These are phyloP conservation scores for Chaetomiaceae sp. DNA, from an alignment of 2,329 filamentous ascomycete genomes.

Conservation along the genomic window DNA sequence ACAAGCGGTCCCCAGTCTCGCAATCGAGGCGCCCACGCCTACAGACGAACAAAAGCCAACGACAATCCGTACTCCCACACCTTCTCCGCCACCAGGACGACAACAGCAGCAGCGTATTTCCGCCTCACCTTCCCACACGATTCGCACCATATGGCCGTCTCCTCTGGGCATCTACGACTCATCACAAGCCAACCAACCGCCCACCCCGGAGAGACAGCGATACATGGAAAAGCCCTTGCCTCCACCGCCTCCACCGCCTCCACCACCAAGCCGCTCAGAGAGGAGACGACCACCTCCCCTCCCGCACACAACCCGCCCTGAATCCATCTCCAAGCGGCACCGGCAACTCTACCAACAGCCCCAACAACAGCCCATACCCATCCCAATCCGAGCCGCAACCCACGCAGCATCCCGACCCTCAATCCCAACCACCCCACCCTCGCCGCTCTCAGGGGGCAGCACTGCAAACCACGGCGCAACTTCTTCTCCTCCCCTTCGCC, in stretches of 20 bases:
- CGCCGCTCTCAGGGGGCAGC: background rate
- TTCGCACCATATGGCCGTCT: conserved; percentile 5
- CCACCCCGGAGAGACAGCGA: background rate
- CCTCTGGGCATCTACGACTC: background rate
- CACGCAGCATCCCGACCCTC: background rate
- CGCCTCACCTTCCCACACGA: background rate
- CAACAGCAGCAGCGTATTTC: background rate
- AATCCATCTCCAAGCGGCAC: conserved; percentile 3
- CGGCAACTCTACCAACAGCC: conserved; percentile 2
- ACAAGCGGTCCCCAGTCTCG: background rate
- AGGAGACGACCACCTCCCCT: background rate
- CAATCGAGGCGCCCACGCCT: background rate
- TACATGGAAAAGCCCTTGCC: conserved; percentile 9
- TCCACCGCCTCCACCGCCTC: background rate
- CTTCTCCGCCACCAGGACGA: background rate
- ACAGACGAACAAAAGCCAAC: background rate
- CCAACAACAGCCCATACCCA: background rate
- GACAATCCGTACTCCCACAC: background rate
- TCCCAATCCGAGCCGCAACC: background rate
- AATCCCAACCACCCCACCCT: background rate
- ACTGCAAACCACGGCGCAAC: no score
- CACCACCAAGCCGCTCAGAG: background rate
- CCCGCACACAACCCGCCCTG: background rate
- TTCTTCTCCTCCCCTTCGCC: no score
- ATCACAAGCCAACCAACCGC: background rate